phyloP scores from a whole-genome alignment of 2,329 filamentous ascomycete species.

The Pseudocercospora macadamiae region DNA sequence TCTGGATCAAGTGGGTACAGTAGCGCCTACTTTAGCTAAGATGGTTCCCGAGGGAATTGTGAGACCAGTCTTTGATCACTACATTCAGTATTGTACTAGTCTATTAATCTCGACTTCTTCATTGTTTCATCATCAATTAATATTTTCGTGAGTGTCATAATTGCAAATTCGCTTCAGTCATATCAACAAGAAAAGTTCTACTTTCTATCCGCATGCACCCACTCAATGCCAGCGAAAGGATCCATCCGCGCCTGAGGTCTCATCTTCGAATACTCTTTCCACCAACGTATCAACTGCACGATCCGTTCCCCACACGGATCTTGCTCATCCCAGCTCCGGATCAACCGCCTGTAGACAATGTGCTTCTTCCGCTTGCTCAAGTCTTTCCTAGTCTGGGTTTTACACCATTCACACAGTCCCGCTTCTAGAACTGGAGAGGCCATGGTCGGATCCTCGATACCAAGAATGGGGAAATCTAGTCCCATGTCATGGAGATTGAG shows the following conservation, averaged over 20 bases:
- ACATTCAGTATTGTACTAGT: too few species aligned
- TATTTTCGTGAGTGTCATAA: too few species aligned
- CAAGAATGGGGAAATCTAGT: background rate
- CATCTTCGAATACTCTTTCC: conserved; percentile 3
- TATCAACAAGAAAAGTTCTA: too few species aligned
- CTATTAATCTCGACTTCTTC: too few species aligned
- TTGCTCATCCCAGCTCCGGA: background rate
- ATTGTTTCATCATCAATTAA: too few species aligned
- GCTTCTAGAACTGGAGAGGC: background rate
- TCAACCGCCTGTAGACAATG: background rate
- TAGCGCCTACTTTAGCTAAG: too few species aligned
- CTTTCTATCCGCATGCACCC: background rate
- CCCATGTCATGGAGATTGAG: background rate
- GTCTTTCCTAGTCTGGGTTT: background rate
- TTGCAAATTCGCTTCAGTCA: too few species aligned
- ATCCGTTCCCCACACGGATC: background rate
- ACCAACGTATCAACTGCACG: background rate
- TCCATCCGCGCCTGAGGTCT: background rate
- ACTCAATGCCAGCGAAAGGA: background rate
- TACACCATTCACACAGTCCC: background rate
- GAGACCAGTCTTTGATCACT: too few species aligned
- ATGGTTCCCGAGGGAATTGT: too few species aligned
- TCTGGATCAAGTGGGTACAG: too few species aligned
- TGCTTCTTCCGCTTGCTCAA: conserved; percentile 1
- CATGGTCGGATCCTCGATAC: background rate